A percentile compares a stretch with the other conserved stretches of the same genome.
Conservation (phyloP, 768 basidiomycete genomes). For the Boletus bicolor region DNA sequence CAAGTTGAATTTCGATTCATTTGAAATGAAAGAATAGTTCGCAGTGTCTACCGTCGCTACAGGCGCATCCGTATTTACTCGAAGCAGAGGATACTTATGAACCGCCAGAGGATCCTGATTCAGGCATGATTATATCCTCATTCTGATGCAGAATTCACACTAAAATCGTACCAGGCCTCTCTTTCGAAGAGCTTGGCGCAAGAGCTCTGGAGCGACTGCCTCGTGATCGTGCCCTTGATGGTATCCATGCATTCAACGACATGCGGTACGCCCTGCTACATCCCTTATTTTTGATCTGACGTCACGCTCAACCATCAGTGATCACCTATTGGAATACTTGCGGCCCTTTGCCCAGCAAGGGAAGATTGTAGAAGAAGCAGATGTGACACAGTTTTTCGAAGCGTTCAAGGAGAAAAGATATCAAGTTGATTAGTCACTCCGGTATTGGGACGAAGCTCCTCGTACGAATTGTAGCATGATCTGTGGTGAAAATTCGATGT, state of each 20-base stretch:
- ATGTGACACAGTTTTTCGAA: conserved; percentile 69
- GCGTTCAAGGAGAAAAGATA: conserved; percentile 37
- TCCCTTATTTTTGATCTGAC: not conserved
- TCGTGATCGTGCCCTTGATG: conserved; percentile 77
- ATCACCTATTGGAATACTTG: conserved; percentile 66
- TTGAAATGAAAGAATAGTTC: not conserved
- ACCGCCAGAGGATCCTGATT: conserved; percentile 84
- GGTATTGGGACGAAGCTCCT: not conserved
- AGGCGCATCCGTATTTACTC: conserved; percentile 56
- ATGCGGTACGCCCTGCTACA: conserved; percentile 57
- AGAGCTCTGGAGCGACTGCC: conserved; percentile 72
- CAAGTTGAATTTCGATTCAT: not conserved
- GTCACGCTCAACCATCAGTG: conserved; percentile 39
- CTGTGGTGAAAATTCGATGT: not conserved
- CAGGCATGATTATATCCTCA: conserved; percentile 40
- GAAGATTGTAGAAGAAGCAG: conserved; percentile 68
- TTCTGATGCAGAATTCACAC: not conserved
- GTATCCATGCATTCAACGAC: conserved; percentile 78
- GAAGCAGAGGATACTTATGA: conserved; percentile 83
- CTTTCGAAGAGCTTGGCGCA: conserved; percentile 80
- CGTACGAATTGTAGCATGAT: not conserved
- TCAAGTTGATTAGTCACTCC: not conserved
- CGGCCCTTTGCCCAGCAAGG: conserved; percentile 78
- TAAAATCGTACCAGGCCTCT: conserved; percentile 47
- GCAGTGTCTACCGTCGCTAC: conserved; percentile 60